A percentile compares a stretch with the other conserved stretches of the same genome.
Evolutionary conservation across 163 green algal species (phyloP).

Genomic region (Chlorella variabilis): DNA sequence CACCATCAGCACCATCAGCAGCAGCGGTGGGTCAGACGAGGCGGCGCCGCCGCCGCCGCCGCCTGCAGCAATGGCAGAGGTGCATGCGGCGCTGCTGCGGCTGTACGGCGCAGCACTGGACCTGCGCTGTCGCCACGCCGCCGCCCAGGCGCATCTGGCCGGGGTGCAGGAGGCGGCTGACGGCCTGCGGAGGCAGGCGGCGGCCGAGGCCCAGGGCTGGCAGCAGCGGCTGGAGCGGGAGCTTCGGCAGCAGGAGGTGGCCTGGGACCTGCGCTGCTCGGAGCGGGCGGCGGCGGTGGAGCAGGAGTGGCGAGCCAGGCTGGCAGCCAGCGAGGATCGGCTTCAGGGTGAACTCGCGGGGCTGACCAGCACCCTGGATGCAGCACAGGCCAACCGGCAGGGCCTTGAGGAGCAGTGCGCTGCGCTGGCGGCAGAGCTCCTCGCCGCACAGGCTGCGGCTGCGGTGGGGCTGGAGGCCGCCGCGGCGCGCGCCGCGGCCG

Average conservation of each 20-base stretch:
- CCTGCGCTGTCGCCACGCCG: neutral
- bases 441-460: neutral
- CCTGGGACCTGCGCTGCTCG: neutral
- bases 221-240: conserved; percentile 27
- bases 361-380: neutral
- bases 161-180: neutral
- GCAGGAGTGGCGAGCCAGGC: neutral
- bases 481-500: neutral
- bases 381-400: neutral
- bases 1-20: too few species aligned
- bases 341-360: conserved; percentile 14
- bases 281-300: neutral
- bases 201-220: neutral
- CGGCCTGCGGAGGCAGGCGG: neutral
- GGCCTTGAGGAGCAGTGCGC: conserved; percentile 15
- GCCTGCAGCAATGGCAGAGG: neutral
- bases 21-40: too few species aligned
- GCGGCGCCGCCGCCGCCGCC: too few species aligned
- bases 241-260: conserved; percentile 7
- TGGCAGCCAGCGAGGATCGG: conserved; percentile 2
- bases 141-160: neutral
- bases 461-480: neutral
- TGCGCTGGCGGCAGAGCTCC: conserved; percentile 11
- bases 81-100: neutral
- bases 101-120: neutral